Conservation (phyloP, 2,329 filamentous ascomycete species). For the Zelopaecilomyces penicillatus region DNA sequence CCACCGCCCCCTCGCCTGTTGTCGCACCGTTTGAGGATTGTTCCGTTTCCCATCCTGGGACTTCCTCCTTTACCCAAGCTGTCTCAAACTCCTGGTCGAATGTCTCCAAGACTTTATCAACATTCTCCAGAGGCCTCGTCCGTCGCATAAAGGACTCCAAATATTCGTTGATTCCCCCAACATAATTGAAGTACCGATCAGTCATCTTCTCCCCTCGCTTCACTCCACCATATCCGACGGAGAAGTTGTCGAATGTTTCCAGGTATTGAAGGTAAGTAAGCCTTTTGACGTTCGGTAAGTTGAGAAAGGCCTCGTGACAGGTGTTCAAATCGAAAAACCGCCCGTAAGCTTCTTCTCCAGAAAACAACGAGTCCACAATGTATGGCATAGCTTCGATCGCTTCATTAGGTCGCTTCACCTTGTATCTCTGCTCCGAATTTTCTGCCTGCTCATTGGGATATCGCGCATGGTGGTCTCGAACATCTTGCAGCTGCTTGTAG, state of each 20-base stretch:
- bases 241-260: slow-evolving; percentile 81
- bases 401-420: slow-evolving; percentile 54
- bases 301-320: slow-evolving; percentile 81
- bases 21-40: slow-evolving; percentile 27
- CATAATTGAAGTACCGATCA: slow-evolving; percentile 85
- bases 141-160: slow-evolving; percentile 81
- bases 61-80: slow-evolving; percentile 70
- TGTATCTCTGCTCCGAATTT: slow-evolving; percentile 89
- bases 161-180: slow-evolving; percentile 71
- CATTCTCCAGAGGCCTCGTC: slow-evolving; percentile 76
- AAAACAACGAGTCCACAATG: slow-evolving; percentile 85
- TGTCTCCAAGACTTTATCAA: slow-evolving; percentile 64
- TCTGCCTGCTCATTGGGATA: slow-evolving; percentile 95
- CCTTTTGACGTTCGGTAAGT: slow-evolving; percentile 78
- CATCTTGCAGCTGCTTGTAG: slow-evolving; percentile 71
- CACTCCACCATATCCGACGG: slow-evolving; percentile 62
- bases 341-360: slow-evolving; percentile 88
- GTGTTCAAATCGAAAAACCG: slow-evolving; percentile 84
- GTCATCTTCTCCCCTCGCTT: slow-evolving; percentile 80
- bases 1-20: slow-evolving; percentile 50
- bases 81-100: slow-evolving; percentile 81
- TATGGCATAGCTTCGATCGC: slow-evolving; percentile 55
- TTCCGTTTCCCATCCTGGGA: slow-evolving; percentile 69
- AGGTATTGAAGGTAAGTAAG: slow-evolving; percentile 89
- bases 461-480: slow-evolving; percentile 79